Evolutionary conservation across 345 rosid species (phyloP).

Genomic region (Acer yangbiense): DNA sequence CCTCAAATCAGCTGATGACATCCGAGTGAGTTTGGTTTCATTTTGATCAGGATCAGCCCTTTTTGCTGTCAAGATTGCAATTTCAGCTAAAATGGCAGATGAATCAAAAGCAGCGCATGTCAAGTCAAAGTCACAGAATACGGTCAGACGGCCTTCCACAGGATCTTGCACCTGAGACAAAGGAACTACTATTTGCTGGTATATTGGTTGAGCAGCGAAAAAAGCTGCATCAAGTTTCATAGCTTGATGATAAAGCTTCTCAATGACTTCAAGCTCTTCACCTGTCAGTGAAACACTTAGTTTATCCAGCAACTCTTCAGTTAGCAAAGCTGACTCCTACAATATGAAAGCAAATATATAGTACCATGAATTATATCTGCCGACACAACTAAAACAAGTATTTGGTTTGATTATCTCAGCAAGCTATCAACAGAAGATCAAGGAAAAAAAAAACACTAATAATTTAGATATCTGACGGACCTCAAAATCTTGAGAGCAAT

Average conservation of each 20-base stretch:
- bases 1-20: slow-evolving; percentile 52
- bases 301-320: slow-evolving; percentile 58
- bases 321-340: slow-evolving; percentile 46
- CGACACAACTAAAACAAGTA: not conserved
- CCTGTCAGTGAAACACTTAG: slow-evolving; percentile 53
- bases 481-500: slow-evolving; percentile 49
- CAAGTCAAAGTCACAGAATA: slow-evolving; percentile 66
- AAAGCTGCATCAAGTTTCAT: slow-evolving; percentile 51
- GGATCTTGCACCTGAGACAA: slow-evolving; percentile 37
- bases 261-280: slow-evolving; percentile 56
- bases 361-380: slow-evolving; percentile 10
- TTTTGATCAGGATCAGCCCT: slow-evolving; percentile 32
- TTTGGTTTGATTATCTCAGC: slow-evolving; percentile 12
- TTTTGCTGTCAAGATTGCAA: slow-evolving; percentile 55
- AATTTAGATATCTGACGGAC: slow-evolving; percentile 26
- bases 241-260: slow-evolving; percentile 52
- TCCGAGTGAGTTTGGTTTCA: slow-evolving; percentile 30
- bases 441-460: slow-evolving; percentile 5
- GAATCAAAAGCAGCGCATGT: slow-evolving; percentile 62
- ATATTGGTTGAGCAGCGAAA: slow-evolving; percentile 41
- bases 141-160: slow-evolving; percentile 30
- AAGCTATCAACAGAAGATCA: not conserved
- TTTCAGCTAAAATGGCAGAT: slow-evolving; percentile 60
- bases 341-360: slow-evolving; percentile 21
- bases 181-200: slow-evolving; percentile 46